These are phyloP conservation scores for Lachnellula suecica DNA, from an alignment of 2,329 filamentous ascomycete genomes.

Conservation along the genomic window DNA sequence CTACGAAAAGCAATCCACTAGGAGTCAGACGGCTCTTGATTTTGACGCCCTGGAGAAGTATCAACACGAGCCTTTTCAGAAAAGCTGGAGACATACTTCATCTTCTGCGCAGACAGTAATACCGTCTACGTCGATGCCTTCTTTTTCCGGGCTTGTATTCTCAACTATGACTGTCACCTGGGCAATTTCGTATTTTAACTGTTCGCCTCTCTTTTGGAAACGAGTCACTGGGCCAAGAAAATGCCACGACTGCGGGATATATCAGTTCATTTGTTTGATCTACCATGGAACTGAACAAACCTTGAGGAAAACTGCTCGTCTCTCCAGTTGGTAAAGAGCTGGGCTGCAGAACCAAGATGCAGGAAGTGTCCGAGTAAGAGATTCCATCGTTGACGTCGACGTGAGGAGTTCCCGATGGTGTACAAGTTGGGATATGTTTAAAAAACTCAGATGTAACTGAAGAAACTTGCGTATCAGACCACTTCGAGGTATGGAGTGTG, in stretches of 20 bases:
- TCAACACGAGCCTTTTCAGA: not conserved
- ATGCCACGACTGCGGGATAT: conserved; percentile 46
- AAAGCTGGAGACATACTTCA: conserved; percentile 12
- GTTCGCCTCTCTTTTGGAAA: conserved; percentile 41
- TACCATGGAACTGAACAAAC: conserved; percentile 21
- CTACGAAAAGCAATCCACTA: conserved; percentile 52
- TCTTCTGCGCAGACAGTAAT: conserved; percentile 37
- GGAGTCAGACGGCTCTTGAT: conserved; percentile 40
- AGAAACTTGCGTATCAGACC: no score
- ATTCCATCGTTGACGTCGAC: conserved; percentile 22
- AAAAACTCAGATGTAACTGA: not conserved
- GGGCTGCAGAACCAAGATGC: conserved; percentile 51
- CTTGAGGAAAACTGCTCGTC: conserved; percentile 48
- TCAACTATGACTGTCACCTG: conserved; percentile 43
- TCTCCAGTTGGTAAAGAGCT: conserved; percentile 48
- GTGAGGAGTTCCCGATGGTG: no score
- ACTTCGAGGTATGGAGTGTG: no score
- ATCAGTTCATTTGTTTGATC: not conserved
- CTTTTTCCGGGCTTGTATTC: conserved; percentile 26
- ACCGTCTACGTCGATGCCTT: conserved; percentile 30
- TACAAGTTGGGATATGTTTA: not conserved
- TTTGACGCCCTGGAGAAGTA: conserved; percentile 22
- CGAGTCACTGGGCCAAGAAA: conserved; percentile 51
- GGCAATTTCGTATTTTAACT: conserved; percentile 49
- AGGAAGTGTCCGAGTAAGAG: conserved; percentile 42